Evolutionary conservation across 108 stramenopile genomes (phyloP).

Genomic region (Skeletonema potamos): DNA sequence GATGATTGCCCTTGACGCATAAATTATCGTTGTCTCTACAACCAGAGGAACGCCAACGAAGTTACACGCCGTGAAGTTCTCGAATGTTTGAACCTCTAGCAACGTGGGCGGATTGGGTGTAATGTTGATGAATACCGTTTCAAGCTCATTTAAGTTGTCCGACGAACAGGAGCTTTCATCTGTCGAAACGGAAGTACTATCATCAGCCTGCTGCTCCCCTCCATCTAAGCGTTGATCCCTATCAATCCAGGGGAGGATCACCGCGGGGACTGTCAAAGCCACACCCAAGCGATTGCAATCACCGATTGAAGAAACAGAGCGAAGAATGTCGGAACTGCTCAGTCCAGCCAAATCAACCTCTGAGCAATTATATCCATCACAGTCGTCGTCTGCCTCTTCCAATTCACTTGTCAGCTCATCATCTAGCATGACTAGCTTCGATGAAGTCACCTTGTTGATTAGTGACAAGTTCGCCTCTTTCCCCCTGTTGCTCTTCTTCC

Average conservation of each 20-base stretch:
- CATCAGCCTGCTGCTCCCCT: not conserved
- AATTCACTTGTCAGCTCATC: not conserved
- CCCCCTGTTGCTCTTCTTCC: not conserved
- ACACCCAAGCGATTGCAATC: not conserved
- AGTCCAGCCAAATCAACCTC: conserved; percentile 10
- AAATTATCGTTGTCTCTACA: conserved; percentile 39
- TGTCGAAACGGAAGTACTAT: not conserved
- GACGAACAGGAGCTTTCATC: not conserved
- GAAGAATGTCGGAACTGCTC: conserved; percentile 23
- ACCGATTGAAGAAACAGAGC: not conserved
- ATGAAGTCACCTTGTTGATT: conserved; percentile 1
- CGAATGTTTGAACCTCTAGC: conserved; percentile 54
- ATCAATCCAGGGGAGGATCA: conserved; percentile 6
- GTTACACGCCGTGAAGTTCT: conserved; percentile 48
- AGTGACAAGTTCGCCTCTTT: conserved; percentile 1
- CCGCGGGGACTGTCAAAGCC: conserved; percentile 12
- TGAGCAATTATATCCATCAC: not conserved
- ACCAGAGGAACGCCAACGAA: conserved; percentile 64
- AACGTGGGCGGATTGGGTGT: conserved; percentile 57
- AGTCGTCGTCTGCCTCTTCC: not conserved
- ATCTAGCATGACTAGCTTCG: not conserved
- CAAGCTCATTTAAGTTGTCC: not conserved
- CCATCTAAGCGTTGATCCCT: not conserved
- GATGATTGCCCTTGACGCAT: conserved; percentile 48
- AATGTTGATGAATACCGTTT: conserved; percentile 14